These are phyloP conservation scores for Talaromyces sp. DNA, from an alignment of 2,329 filamentous ascomycete genomes.

Conservation along the genomic window DNA sequence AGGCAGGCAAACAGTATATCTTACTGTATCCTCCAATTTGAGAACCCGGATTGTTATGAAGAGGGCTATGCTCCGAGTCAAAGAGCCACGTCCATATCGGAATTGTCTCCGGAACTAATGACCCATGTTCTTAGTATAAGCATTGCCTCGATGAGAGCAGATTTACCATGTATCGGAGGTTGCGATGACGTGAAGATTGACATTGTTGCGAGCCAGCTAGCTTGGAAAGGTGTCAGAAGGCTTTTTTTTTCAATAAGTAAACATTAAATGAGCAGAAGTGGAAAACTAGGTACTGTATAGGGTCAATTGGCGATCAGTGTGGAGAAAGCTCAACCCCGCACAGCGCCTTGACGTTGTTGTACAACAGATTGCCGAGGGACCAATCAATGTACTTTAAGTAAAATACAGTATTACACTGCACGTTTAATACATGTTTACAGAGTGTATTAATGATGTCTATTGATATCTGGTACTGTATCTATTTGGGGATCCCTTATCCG, in stretches of 20 bases:
- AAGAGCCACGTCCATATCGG: constrained; percentile 58
- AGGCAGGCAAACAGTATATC: neutral
- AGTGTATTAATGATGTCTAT: neutral
- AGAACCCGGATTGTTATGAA: constrained; percentile 30
- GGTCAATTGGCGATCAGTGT: neutral
- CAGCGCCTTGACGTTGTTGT: neutral
- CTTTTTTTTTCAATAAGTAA: neutral
- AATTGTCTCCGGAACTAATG: neutral
- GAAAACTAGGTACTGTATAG: neutral
- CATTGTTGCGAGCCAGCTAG: neutral
- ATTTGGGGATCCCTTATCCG: neutral
- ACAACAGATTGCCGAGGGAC: neutral
- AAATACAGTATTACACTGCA: neutral
- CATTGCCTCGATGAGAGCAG: neutral
- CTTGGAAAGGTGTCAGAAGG: neutral
- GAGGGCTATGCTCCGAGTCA: constrained; percentile 47
- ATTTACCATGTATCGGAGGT: neutral
- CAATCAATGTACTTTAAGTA: neutral
- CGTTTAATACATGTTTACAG: neutral
- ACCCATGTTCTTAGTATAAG: neutral
- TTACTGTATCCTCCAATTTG: neutral
- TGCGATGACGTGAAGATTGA: neutral
- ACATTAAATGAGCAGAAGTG: neutral
- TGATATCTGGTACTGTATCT: neutral
- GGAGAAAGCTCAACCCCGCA: neutral